These are phyloP conservation scores for Capsicum rhomboideum DNA, from an alignment of 257 asterid species.

Conservation along the genomic window DNA sequence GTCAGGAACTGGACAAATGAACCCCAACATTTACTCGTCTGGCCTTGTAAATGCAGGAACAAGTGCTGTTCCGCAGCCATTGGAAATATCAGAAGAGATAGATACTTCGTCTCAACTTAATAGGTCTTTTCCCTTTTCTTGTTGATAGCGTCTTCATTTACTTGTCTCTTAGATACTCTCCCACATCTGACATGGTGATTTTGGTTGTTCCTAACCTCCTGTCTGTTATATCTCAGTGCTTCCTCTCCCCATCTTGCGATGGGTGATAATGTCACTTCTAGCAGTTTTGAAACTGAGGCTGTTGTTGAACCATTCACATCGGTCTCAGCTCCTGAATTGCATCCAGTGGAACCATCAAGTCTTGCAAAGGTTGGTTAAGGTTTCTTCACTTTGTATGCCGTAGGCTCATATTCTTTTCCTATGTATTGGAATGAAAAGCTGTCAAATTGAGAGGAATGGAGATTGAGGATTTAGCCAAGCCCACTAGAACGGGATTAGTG, in stretches of 20 bases:
- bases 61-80: constrained; percentile 45
- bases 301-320: constrained; percentile 39
- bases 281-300: constrained; percentile 45
- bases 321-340: constrained; percentile 45
- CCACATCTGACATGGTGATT: neutral
- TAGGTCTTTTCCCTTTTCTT: constrained; percentile 32
- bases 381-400: neutral
- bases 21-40: constrained; percentile 42
- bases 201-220: neutral
- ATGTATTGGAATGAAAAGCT: neutral
- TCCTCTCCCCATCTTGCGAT: constrained; percentile 42
- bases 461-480: neutral
- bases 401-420: neutral
- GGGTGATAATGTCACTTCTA: constrained; percentile 41
- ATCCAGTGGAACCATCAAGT: constrained; percentile 41
- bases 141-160: neutral
- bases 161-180: neutral
- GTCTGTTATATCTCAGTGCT: constrained; percentile 33
- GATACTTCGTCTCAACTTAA: constrained; percentile 55
- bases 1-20: constrained; percentile 51
- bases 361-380: constrained; percentile 48
- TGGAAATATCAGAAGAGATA: constrained; percentile 56
- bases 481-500: neutral
- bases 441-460: neutral
- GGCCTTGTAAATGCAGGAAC: constrained; percentile 47